These are phyloP conservation scores for Termitomyces sp. DNA, from an alignment of 768 basidiomycete genomes.

Conservation along the genomic window DNA sequence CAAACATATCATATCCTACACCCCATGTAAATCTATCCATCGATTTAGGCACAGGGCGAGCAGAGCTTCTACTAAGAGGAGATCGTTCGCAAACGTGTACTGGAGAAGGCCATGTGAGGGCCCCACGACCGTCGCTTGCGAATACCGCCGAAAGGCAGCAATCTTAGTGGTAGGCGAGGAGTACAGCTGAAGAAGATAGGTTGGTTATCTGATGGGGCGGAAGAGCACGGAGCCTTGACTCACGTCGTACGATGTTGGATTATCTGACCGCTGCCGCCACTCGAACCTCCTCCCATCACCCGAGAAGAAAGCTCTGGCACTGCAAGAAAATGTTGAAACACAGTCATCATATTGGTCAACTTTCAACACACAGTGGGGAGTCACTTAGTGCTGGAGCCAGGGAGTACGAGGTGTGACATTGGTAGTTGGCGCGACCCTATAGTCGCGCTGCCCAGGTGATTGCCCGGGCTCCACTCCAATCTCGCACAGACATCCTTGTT, in stretches of 20 bases:
- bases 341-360: conserved; percentile 12
- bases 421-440: conserved; percentile 49
- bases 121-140: conserved; percentile 52
- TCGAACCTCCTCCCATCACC: conserved; percentile 56
- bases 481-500: conserved; percentile 42
- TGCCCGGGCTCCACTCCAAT: conserved; percentile 46
- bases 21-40: conserved; percentile 61
- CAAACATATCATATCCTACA: conserved; percentile 28
- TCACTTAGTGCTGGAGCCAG: conserved; percentile 48
- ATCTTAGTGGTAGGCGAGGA: conserved; percentile 44
- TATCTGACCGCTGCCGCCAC: conserved; percentile 52
- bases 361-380: conserved; percentile 13
- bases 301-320: conserved; percentile 55
- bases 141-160: conserved; percentile 51
- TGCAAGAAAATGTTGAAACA: conserved; percentile 21
- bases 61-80: conserved; percentile 56
- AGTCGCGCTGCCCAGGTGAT: conserved; percentile 49
- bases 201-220: neutral
- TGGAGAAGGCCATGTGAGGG: conserved; percentile 57
- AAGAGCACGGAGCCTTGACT: conserved; percentile 16
- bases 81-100: conserved; percentile 57
- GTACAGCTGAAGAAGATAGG: conserved; percentile 31
- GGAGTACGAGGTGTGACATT: conserved; percentile 57
- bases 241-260: conserved; percentile 57
- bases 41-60: conserved; percentile 67